Base-by-base conservation (phyloP, 305 asterid genomes). In the Galium porrigens region DNA sequence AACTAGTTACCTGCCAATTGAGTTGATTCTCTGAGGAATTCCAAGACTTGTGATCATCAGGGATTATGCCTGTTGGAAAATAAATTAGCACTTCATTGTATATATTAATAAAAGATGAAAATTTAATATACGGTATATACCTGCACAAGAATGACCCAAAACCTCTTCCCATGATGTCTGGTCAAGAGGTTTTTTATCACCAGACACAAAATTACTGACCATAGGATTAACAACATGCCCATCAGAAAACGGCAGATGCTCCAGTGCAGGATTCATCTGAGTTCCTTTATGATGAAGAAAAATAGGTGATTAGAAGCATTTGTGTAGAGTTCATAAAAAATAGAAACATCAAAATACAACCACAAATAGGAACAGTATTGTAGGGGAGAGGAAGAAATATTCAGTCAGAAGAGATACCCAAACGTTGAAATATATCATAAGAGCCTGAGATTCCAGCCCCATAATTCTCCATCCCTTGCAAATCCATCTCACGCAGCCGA, bases 31-130 rank as follows among this genome's bases (percentile, higher is more conserved):
- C 80, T 66, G 78, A 66, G 60, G 79, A 68, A 70, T 56, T 64
- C 77, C 77, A 81, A 57, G 85, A 46, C 65, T 75, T 85, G 64
- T 70, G 83, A 64, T 75, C 82, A 68, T 66, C 68, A 55, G 79
- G 72, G 77, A 77, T 74, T 70, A 77, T 86, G 68, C 90, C 97
- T 91, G 85, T 73, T 70, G 60, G 72, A 63, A 75, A 67, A 68
- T 27, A 51, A 65, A 46, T 32, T n/a, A n/a, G 66, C 46, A 67
- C 61, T 42, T 66, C 66, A 44, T 15, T 22, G 41, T 14, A 11
- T 55, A 29, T 3, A 48, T 39, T 36, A 36, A 14, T 17, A 56
- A 1, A 27, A 14, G 30, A 20, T 37, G 46, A 32, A 54, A 32
- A 49, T 27, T 11, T 33, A 32, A 30, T 41, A 32, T n/a, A n/a